A percentile compares a stretch with the other conserved stretches of the same genome.
phyloP scores from a whole-genome alignment of 2,329 filamentous ascomycete genomes.

The Lasiodiplodia gonubiensis region DNA sequence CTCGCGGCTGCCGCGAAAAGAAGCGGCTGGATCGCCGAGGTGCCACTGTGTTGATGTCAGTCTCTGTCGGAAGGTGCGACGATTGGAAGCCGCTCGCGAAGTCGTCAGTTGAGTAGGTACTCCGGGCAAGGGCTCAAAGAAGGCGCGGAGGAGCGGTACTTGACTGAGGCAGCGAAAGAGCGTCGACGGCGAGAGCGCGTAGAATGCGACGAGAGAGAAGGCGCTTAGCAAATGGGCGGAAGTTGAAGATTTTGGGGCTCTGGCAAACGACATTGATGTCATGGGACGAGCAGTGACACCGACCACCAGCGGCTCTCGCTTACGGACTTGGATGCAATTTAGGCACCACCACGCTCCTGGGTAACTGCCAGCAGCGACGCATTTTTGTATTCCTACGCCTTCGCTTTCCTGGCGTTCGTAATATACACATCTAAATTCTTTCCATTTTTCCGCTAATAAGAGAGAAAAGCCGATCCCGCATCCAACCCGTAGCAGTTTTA shows the following conservation, averaged over 20 bases:
- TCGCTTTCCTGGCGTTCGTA: slow-evolving; percentile 16
- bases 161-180: neutral
- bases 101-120: neutral
- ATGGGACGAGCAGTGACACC: slow-evolving; percentile 6
- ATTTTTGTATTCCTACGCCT: slow-evolving; percentile 23
- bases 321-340: neutral
- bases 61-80: neutral
- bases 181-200: neutral
- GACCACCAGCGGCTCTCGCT: slow-evolving; percentile 11
- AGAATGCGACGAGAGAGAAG: neutral
- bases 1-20: slow-evolving; percentile 2
- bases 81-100: neutral
- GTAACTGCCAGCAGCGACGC: neutral
- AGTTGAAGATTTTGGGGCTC: neutral
- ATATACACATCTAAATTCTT: slow-evolving; percentile 14
- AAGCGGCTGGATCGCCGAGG: neutral
- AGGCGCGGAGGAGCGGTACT: neutral
- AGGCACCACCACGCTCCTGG: slow-evolving; percentile 6
- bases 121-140: neutral
- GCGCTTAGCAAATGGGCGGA: neutral
- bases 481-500: slow-evolving; percentile 51
- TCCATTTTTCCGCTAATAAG: slow-evolving; percentile 21
- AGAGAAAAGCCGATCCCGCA: neutral
- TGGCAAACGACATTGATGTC: slow-evolving; percentile 9
- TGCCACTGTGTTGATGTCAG: neutral